phyloP scores from a whole-genome alignment of 257 asterid species.

The Nicotiana noctiflora region DNA sequence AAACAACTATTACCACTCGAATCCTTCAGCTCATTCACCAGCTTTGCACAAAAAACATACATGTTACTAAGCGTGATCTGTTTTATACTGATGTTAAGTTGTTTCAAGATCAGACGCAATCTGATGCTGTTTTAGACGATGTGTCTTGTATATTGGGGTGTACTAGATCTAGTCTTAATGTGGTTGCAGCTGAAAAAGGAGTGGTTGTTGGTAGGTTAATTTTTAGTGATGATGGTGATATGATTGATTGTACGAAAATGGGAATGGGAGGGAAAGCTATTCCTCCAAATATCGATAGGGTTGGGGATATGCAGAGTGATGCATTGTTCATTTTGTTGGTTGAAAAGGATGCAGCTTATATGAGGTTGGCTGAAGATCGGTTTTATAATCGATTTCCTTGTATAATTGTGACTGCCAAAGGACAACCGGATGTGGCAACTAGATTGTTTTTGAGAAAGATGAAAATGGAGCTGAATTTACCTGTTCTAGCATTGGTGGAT shows the following conservation, averaged over 20 bases:
- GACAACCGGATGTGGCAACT: slow-evolving; percentile 79
- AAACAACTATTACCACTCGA: slow-evolving; percentile 68
- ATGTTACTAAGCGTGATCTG: slow-evolving; percentile 86
- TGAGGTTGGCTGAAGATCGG: slow-evolving; percentile 75
- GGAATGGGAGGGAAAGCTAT: slow-evolving; percentile 94
- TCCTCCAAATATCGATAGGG: slow-evolving; percentile 83
- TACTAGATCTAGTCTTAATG: slow-evolving; percentile 79
- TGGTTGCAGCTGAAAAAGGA: slow-evolving; percentile 74
- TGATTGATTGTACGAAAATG: slow-evolving; percentile 89
- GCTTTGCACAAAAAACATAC: slow-evolving; percentile 62
- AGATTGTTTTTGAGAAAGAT: slow-evolving; percentile 72
- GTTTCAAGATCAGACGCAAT: slow-evolving; percentile 70
- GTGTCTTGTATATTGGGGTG: slow-evolving; percentile 78
- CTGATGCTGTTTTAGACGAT: slow-evolving; percentile 73
- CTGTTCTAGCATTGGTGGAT: slow-evolving; percentile 75
- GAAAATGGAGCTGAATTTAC: slow-evolving; percentile 82
- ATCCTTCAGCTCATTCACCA: slow-evolving; percentile 79
- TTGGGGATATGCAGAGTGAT: slow-evolving; percentile 90
- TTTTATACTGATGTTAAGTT: slow-evolving; percentile 87
- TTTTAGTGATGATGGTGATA: slow-evolving; percentile 74
- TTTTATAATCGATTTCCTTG: slow-evolving; percentile 80
- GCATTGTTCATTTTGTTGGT: slow-evolving; percentile 73
- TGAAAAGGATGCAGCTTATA: slow-evolving; percentile 86
- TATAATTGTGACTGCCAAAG: slow-evolving; percentile 75
- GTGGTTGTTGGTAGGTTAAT: slow-evolving; percentile 78